Base-by-base conservation (phyloP, 805 yeast genomes). In the Kuraishia borneana region DNA sequence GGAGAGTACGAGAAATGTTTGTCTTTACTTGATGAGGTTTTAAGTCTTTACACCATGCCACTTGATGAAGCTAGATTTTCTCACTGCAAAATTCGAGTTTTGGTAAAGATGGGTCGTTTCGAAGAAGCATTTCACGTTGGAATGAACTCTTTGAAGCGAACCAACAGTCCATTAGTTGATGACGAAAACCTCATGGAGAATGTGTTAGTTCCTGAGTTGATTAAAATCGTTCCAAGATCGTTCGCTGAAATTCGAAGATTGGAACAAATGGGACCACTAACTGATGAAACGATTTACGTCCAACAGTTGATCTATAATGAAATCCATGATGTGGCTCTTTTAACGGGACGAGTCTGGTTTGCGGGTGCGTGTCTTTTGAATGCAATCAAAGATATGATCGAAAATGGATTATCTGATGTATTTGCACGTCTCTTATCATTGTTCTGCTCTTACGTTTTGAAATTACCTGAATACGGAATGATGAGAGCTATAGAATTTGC, bases 221-320 rank as follows among this genome's bases (percentile, higher is more conserved):
- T n/a, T n/a, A n/a, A n/a, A n/a, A n/a, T n/a, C n/a, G n/a, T n/a
- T n/a, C 72, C 73, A 2, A 36, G 58, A 18, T 58, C 70, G 3
- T 45, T 58, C 5, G 42, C 53, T 5, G 67, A 64, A 32, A 61
- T 68, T 7, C 39, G 63, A 19, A 43, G 44, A 3, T 41, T 68
- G 31, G 44, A 39, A 2, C 33, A 44, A 2, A 30, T 50, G 6
- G 45, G 45, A 1, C 34, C 36, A 2, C 43, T 54, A 6, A 48
- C 54, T 3, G 51, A 58, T 28, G 52, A 54, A 5, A 43, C 46
- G 6, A 43, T 53, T 2, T 31, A 48, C 4, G 42, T 65, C 18
- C 50, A 59, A 2, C 66, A 62, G 21, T 68, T 66, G 36, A 47
- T 69, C 18, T 51, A 68, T 12, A 42, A 58, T 30, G 65, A 60